phyloP scores from a whole-genome alignment of 23 red algal species.

The Pyropia haitanensis region DNA sequence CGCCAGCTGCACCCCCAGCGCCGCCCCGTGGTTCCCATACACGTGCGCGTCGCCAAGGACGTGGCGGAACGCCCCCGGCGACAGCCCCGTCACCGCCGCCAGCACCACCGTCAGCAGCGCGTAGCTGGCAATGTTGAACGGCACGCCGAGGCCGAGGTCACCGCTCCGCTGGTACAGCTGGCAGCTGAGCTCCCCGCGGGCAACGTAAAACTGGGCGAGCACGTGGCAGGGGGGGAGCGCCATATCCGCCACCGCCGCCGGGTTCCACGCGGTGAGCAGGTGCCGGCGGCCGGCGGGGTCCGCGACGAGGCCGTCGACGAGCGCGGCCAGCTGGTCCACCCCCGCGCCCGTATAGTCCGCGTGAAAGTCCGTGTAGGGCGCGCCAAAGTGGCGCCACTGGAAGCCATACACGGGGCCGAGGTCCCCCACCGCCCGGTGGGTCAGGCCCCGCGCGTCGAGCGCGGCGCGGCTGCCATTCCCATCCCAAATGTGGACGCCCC shows the following conservation, averaged over 20 bases:
- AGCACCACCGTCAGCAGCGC: slow-evolving; percentile 82
- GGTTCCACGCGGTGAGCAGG: slow-evolving; percentile 88
- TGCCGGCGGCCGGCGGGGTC: slow-evolving; percentile 88
- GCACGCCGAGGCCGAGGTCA: slow-evolving; percentile 93
- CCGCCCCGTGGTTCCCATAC: slow-evolving; percentile 80
- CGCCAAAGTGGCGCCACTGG: slow-evolving; percentile 99
- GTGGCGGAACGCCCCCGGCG: slow-evolving; percentile 78
- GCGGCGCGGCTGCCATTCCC: slow-evolving; percentile 83
- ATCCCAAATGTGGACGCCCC: slow-evolving; percentile 95
- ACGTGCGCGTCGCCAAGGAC: slow-evolving; percentile 92
- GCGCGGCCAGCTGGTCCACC: slow-evolving; percentile 61
- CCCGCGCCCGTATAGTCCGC: slow-evolving; percentile 71
- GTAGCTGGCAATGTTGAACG: slow-evolving; percentile 96
- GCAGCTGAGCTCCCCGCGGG: slow-evolving; percentile 85
- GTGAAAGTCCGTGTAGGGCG: slow-evolving; percentile 54
- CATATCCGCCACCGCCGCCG: slow-evolving; percentile 54
- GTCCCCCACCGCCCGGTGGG: slow-evolving; percentile 70
- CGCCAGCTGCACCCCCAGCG: slow-evolving; percentile 62
- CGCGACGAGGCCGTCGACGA: slow-evolving; percentile 54
- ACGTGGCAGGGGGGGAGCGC: slow-evolving; percentile 95
- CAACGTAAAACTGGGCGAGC: slow-evolving; percentile 89
- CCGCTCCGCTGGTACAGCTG: slow-evolving; percentile 92
- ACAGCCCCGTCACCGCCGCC: slow-evolving; percentile 61
- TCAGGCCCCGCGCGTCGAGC: slow-evolving; percentile 62
- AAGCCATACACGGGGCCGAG: slow-evolving; percentile 96